Percentiles rank a stretch among this genome's conserved stretches.
Evolutionary conservation across 2,329 filamentous ascomycete species (phyloP).

Genomic region (Aspergillus awamori): DNA sequence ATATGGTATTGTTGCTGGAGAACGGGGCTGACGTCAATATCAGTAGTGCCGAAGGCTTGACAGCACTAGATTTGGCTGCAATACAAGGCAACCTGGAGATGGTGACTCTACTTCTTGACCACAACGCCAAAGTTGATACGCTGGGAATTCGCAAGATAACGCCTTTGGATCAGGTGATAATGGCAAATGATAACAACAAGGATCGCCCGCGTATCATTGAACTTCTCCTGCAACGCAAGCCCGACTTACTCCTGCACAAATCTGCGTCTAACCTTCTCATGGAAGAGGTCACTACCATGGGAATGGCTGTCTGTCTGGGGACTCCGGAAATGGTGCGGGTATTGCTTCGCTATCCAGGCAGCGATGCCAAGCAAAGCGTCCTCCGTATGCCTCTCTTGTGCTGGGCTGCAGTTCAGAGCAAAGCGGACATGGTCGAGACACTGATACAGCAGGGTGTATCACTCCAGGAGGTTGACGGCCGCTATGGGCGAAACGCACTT

Average conservation of each 20-base stretch:
- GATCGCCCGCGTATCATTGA: neutral
- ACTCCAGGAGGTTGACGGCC: no score
- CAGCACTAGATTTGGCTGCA: neutral
- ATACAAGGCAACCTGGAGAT: neutral
- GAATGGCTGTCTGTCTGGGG: no score
- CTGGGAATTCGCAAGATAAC: neutral
- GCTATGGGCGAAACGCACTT: no score
- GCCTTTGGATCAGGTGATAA: neutral
- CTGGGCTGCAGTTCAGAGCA: no score
- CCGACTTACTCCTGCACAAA: neutral
- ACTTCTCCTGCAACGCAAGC: neutral
- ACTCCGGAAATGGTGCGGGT: neutral
- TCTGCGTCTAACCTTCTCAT: neutral
- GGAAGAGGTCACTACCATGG: no score
- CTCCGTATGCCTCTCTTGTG: no score
- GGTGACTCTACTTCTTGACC: neutral
- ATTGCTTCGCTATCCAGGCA: neutral
- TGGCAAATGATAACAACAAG: no score
- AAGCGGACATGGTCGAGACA: no score
- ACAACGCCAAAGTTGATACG: neutral
- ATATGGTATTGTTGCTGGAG: neutral
- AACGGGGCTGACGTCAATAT: neutral
- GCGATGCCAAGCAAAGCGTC: neutral
- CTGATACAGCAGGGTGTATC: no score
- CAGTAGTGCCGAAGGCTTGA: neutral